Conservation (phyloP, 805 yeast genomes). For the Metschnikowia amazonensis region DNA sequence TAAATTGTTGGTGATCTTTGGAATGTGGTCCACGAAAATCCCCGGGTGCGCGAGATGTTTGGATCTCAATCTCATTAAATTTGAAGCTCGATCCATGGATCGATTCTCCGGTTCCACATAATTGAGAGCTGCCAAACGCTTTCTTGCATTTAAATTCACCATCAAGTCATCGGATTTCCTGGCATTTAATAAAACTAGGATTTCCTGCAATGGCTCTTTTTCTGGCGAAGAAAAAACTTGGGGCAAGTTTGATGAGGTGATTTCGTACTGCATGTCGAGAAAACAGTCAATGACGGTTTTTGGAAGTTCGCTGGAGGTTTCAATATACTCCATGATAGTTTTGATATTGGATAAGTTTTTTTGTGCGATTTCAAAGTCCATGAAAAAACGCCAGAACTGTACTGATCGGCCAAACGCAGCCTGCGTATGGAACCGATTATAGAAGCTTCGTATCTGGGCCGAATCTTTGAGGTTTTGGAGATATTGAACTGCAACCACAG, state of each 20-base stretch:
- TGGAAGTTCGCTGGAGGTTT: conserved; percentile 46
- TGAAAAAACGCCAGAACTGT: conserved; percentile 54
- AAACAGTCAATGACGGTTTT: conserved; percentile 44
- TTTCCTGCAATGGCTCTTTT: conserved; percentile 15
- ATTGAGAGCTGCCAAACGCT: conserved; percentile 22
- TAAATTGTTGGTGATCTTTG: conserved; percentile 32
- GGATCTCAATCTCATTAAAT: conserved; percentile 16
- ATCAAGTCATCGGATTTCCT: conserved; percentile 26
- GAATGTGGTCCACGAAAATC: conserved; percentile 28
- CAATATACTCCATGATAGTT: conserved; percentile 44
- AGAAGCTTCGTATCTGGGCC: conserved; percentile 23
- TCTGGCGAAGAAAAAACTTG: conserved; percentile 16
- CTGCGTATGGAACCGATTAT: conserved; percentile 26
- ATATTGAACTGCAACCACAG: conserved; percentile 26
- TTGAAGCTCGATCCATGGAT: conserved; percentile 19
- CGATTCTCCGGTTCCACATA: conserved; percentile 13
- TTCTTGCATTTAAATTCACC: conserved; percentile 24
- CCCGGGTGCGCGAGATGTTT: conserved; percentile 36
- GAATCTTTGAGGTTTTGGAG: conserved; percentile 28
- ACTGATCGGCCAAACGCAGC: conserved; percentile 36
- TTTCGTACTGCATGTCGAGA: conserved; percentile 25
- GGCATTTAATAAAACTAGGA: conserved; percentile 17
- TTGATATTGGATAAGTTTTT: conserved; percentile 44
- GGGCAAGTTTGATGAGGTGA: conserved; percentile 20
- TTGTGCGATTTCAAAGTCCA: conserved; percentile 47